Evolutionary conservation across 176 grass and related monocot species (phyloP), one percentile per base, ranked within the genome.

Genomic region (Carex scoparia): DNA sequence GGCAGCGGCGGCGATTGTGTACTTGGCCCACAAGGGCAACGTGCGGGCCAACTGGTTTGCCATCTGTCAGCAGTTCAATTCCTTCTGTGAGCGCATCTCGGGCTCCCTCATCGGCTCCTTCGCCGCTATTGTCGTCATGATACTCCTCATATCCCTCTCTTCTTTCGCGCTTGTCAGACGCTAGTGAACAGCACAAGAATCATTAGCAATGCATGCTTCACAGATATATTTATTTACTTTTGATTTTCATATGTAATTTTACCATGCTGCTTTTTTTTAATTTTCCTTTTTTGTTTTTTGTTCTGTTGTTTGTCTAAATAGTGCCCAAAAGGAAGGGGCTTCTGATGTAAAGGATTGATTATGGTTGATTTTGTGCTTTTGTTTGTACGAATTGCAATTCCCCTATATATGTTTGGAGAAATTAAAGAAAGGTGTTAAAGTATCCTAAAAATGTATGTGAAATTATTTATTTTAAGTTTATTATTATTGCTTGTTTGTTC

Each of bases 51-150:
- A 90, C 81, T 93, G 91, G 91, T 87, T 93, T 33, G 65, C 91
- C 84, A 90, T 90, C 60, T 93, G 86, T 84, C 86, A 93, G 79
- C 91, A 93, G 82, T 93, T 90, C 81, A 87, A 87, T 67, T 93
- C 91, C 84, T 90, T 86, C 79, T 92, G 86, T 18, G 91, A 90
- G 80, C 88, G 88, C 91, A 90, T 90, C 84, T 93, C 88, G 1
- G 91, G 88, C 18, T 90, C 89, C 42, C 91, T 90, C 42, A 91
- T 93, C 54, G 86, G 86, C 12, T 93, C 91, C 81, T 90, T 90
- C 18, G 89, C 61, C 13, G 69, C 89, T 57, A 87, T 91, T 48
- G 62, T 90, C 61, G 2, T 93, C 3, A 87, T 93, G 76, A 56
- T 90, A 19, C 68, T 83, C 5, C 84, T 88, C 67, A 67, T 93